phyloP scores from a whole-genome alignment of 1,139 yeast genomes.

The Yamadazyma atmosphaerica region DNA sequence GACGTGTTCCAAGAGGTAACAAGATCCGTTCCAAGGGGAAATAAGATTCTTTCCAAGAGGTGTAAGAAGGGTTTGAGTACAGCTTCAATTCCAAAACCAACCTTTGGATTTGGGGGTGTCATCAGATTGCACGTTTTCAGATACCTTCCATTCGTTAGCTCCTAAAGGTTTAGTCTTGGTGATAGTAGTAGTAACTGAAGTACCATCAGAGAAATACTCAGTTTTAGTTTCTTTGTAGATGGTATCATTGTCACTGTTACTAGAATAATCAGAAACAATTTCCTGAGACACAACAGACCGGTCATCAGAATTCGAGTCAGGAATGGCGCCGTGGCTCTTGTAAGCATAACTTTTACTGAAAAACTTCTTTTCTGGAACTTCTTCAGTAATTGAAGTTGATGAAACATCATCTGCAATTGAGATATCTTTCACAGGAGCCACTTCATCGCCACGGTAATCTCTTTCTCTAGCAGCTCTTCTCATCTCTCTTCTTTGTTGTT shows the following conservation, averaged over 20 bases:
- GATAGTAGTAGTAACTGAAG: constrained; percentile 42
- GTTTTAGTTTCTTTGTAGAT: constrained; percentile 52
- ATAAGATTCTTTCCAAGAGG: too few relatives aligned
- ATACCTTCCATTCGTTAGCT: constrained; percentile 32
- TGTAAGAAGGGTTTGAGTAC: too few relatives aligned
- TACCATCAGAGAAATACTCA: constrained; percentile 67
- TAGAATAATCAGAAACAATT: constrained; percentile 43
- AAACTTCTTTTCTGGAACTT: too few relatives aligned
- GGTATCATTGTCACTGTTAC: constrained; percentile 53
- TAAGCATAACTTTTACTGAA: not conserved
- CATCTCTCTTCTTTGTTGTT: constrained; percentile 22
- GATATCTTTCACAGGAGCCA: too few relatives aligned
- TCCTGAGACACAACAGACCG: constrained; percentile 52
- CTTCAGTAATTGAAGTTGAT: not conserved
- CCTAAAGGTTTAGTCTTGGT: constrained; percentile 40
- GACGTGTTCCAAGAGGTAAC: too few relatives aligned
- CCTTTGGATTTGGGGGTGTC: constrained; percentile 14
- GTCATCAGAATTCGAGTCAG: constrained; percentile 12
- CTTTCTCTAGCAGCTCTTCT: constrained; percentile 4
- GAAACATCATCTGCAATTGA: constrained; percentile 2
- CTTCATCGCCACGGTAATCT: too few relatives aligned
- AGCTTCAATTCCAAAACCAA: constrained; percentile 24
- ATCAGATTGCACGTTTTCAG: constrained; percentile 19
- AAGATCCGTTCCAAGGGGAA: too few relatives aligned
- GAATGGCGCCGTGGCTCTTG: not conserved